Percentiles rank a stretch among this genome's conserved stretches.
Evolutionary conservation across 2,329 filamentous ascomycete genomes (phyloP).

Genomic region (Tolypocladium nubicola): DNA sequence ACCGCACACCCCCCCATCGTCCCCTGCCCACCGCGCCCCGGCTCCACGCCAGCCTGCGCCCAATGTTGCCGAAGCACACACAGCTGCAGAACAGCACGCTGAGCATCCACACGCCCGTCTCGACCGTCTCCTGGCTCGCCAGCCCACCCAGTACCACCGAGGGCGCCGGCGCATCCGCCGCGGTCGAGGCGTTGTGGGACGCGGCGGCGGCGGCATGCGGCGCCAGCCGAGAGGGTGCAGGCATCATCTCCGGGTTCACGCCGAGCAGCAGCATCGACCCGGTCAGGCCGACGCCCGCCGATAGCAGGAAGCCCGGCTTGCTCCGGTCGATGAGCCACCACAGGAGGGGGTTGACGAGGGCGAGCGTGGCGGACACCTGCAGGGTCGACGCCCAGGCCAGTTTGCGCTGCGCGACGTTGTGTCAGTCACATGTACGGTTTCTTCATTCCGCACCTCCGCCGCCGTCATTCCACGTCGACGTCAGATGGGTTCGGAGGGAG

Average conservation of each 20-base stretch:
- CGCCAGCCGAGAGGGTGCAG: constrained; percentile 44
- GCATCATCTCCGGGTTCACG: constrained; percentile 69
- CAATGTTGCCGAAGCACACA: constrained; percentile 94
- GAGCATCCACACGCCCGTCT: constrained; percentile 76
- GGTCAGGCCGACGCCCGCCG: constrained; percentile 58
- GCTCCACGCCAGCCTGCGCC: constrained; percentile 58
- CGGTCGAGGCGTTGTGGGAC: constrained; percentile 4
- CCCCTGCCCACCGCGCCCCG: constrained; percentile 24
- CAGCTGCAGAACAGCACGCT: constrained; percentile 93
- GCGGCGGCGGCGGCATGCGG: constrained; percentile 10
- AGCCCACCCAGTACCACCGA: constrained; percentile 34
- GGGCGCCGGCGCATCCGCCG: not conserved
- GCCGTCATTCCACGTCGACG: too few relatives aligned
- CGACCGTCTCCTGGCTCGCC: constrained; percentile 52
- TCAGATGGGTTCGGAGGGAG: not conserved
- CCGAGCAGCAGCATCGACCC: constrained; percentile 67
- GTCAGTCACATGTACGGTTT: not conserved
- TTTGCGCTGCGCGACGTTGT: constrained; percentile 51
- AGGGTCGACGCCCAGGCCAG: constrained; percentile 89
- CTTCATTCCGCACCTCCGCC: not conserved
- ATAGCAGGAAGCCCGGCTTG: constrained; percentile 71
- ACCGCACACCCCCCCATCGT: constrained; percentile 34
- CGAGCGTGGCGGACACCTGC: constrained; percentile 83
- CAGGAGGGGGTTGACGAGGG: constrained; percentile 81
- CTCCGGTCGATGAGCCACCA: constrained; percentile 97